Percentiles rank a stretch among this genome's conserved stretches.
These are phyloP conservation scores for Trichoderma arundinaceum DNA, from an alignment of 2,329 filamentous ascomycete species.

Conservation along the genomic window DNA sequence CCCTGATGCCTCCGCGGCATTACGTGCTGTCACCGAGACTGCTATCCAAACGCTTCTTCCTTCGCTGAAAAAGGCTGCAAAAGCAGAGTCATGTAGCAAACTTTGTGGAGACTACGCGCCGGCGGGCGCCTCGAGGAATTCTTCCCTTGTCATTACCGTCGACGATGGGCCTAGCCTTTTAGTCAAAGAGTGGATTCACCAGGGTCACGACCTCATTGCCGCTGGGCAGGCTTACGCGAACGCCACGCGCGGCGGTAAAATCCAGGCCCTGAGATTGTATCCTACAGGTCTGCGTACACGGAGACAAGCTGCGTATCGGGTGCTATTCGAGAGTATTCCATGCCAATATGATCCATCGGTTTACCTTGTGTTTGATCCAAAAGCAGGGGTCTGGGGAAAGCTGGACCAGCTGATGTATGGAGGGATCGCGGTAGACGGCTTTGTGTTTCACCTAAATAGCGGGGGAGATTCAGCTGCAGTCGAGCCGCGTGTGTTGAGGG, in stretches of 20 bases:
- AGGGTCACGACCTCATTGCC: slow-evolving; percentile 24
- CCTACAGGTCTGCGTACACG: slow-evolving; percentile 11
- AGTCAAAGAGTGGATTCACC: slow-evolving; percentile 30
- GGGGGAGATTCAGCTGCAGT: slow-evolving; percentile 14
- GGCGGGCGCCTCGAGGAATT: neutral
- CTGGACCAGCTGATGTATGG: slow-evolving; percentile 34
- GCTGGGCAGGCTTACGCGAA: slow-evolving; percentile 29
- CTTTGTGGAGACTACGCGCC: slow-evolving; percentile 29
- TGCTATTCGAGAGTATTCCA: slow-evolving; percentile 15
- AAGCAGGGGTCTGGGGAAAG: slow-evolving; percentile 29
- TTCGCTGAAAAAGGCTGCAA: slow-evolving; percentile 22
- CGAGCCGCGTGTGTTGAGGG: slow-evolving; percentile 28
- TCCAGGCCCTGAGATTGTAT: slow-evolving; percentile 20
- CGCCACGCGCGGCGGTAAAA: slow-evolving; percentile 19
- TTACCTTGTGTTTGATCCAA: slow-evolving; percentile 19
- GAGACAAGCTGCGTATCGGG: slow-evolving; percentile 16
- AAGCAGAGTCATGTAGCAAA: slow-evolving; percentile 25
- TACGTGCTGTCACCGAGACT: slow-evolving; percentile 21
- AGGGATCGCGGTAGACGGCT: slow-evolving; percentile 33
- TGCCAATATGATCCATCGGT: neutral
- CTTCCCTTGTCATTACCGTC: slow-evolving; percentile 22
- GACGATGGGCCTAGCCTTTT: slow-evolving; percentile 29
- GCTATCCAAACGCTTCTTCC: slow-evolving; percentile 29
- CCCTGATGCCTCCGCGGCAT: slow-evolving; percentile 7
- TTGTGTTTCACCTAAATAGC: slow-evolving; percentile 31